phyloP scores from a whole-genome alignment of 495 filamentous ascomycete genomes.

The Apodospora peruviana region DNA sequence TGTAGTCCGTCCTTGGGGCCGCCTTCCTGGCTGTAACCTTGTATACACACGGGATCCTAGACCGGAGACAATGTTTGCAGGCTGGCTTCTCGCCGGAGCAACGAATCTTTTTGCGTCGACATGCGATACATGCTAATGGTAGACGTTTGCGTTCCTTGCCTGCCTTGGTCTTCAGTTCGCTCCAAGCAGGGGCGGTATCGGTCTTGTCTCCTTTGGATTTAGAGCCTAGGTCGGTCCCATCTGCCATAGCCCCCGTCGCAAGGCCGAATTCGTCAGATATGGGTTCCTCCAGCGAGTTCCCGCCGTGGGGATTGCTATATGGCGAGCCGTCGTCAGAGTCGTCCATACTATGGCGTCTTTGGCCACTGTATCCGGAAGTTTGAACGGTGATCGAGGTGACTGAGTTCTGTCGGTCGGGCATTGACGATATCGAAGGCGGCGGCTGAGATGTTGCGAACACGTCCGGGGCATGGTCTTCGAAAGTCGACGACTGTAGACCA shows the following conservation, averaged over 20 bases:
- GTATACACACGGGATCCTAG: conserved; percentile 96
- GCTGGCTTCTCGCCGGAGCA: conserved; percentile 97
- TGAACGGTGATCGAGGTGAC: conserved; percentile 30
- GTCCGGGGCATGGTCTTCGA: conserved; percentile 36
- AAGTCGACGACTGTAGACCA: conserved; percentile 19
- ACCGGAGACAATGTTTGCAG: conserved; percentile 92
- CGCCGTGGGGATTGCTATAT: conserved; percentile 39
- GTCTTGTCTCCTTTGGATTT: conserved; percentile 53
- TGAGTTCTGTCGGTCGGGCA: conserved; percentile 36
- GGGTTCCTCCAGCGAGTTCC: conserved; percentile 42
- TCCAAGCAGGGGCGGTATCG: conserved; percentile 71
- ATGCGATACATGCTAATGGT: conserved; percentile 93
- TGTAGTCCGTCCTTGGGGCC: conserved; percentile 95
- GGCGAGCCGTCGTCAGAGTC: conserved; percentile 45
- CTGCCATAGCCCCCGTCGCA: conserved; percentile 34
- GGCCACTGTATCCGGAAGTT: conserved; percentile 18
- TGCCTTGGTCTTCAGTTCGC: conserved; percentile 93
- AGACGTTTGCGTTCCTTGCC: conserved; percentile 93
- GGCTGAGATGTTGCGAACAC: conserved; percentile 30
- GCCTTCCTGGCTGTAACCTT: conserved; percentile 94
- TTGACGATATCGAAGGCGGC: conserved; percentile 31
- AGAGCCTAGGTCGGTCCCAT: conserved; percentile 46
- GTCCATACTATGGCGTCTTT: conserved; percentile 31
- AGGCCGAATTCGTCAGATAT: conserved; percentile 51
- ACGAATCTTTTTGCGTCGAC: conserved; percentile 93